These are phyloP conservation scores for Blastocystis sp. DNA, from an alignment of 352 stramenopile species.

Conservation along the genomic window DNA sequence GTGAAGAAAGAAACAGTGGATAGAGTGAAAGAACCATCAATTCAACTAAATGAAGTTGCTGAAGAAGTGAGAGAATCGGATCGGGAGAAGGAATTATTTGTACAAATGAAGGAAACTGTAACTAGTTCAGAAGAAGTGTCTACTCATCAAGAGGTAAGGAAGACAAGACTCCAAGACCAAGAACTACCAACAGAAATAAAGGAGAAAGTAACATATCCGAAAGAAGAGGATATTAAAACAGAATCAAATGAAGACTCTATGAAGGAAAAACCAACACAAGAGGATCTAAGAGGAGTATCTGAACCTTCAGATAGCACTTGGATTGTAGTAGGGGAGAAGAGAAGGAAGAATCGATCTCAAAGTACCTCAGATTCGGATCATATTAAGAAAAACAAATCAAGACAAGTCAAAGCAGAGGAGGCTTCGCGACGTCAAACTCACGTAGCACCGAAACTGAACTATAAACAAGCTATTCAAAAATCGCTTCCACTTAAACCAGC, in stretches of 20 bases:
- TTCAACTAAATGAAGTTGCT: neutral
- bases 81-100: neutral
- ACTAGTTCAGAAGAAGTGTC: too few species aligned
- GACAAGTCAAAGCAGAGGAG: neutral
- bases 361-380: neutral
- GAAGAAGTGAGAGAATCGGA: neutral
- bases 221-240: too few species aligned
- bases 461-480: neutral
- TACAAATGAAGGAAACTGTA: too few species aligned
- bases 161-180: too few species aligned
- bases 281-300: neutral
- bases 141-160: too few species aligned
- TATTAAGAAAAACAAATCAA: neutral
- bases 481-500: neutral
- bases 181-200: too few species aligned
- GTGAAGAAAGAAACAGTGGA: neutral
- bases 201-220: too few species aligned
- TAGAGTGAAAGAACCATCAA: neutral
- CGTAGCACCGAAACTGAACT: neutral
- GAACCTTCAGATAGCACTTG: neutral
- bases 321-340: conserved; percentile 8
- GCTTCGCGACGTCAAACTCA: neutral
- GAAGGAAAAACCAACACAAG: neutral
- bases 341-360: neutral
- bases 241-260: neutral